A percentile compares a stretch with the other conserved stretches of the same genome.
These are phyloP conservation scores for Acorus gramineus DNA, from an alignment of 106 monocot genomes.

Conservation along the genomic window DNA sequence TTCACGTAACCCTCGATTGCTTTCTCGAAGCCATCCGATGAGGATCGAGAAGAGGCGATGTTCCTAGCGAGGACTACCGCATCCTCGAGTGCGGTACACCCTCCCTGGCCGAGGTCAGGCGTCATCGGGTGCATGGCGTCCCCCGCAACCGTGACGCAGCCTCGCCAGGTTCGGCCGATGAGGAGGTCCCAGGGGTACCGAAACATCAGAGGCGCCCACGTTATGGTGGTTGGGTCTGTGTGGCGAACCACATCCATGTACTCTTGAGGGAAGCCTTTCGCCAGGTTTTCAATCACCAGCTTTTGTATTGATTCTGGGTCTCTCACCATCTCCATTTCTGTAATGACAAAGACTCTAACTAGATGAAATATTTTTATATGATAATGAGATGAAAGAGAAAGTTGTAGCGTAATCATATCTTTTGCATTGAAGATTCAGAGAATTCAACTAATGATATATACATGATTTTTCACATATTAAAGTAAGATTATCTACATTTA, in stretches of 20 bases:
- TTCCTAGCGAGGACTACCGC: constrained; percentile 34
- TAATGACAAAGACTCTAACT: background rate
- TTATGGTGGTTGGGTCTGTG: constrained; percentile 15
- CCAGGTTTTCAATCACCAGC: constrained; percentile 17
- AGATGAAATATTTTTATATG: background rate
- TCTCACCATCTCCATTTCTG: constrained; percentile 12
- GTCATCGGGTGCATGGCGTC: constrained; percentile 53
- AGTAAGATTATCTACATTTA: no score
- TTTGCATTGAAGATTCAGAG: no score
- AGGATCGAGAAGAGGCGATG: background rate
- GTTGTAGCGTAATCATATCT: no score
- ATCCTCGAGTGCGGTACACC: constrained; percentile 34
- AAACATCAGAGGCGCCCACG: constrained; percentile 30
- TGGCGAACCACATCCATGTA: constrained; percentile 13
- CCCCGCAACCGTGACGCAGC: constrained; percentile 30
- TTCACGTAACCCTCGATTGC: constrained; percentile 13
- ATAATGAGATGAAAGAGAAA: no score
- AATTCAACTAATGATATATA: no score
- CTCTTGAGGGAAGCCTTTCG: constrained; percentile 18
- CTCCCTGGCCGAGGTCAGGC: constrained; percentile 39
- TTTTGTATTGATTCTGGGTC: constrained; percentile 17
- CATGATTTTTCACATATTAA: no score
- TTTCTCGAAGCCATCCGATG: background rate
- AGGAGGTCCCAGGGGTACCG: constrained; percentile 35
- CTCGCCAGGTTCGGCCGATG: constrained; percentile 5